Base-by-base conservation (phyloP, 345 rosid species). In the Euphorbia pulcherrima region DNA sequence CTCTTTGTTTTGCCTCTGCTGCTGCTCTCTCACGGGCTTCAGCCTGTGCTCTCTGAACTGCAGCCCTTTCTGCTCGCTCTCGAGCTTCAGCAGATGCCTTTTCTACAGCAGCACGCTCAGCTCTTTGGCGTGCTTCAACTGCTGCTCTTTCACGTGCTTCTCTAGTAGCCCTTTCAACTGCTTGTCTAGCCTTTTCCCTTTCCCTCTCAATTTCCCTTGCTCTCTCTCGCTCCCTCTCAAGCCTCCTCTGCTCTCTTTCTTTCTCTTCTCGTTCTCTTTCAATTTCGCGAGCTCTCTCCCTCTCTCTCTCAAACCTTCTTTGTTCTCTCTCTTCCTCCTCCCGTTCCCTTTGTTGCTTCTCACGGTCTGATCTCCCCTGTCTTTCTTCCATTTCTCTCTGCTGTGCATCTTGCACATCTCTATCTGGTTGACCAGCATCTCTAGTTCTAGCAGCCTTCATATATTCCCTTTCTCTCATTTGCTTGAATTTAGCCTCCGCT, bases 11-110 rank as follows among this genome's bases (percentile, higher is more conserved):
- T 33, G 98, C 98, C 46, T 82, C 97, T 33, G 79, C 77, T 27
- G 96, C 98, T 68, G 97, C 96, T 76, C 98, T 86, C 82, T 89
- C 96, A 77, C 97, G 95, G 60, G 97, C 99, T 84, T 94, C 99
- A 62, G 96, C 90, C 71, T 89, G 92, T 23, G 84, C 99, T 83
- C 99, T 87, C 70, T 84, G 92, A 70, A 94, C 97, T 6, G 97
- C 97, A 53, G 87, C 86, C 80, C 95, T 85, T 80, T 83, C 97
- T 9, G 99, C 89, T 39, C 99, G 91, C 72, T 83, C 91, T 63
- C 99, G 87, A 61, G 96, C 95, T 72, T 82, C 95, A 17, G 90
- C 72, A 64, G 88, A 60, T 62, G 66, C 96, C 79, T 87, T 93
- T 44, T 58, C 96, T 64, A 82, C 92, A 80, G 96, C 92, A 73